Evolutionary conservation across 352 stramenopile genomes (phyloP), one percentile per base, ranked within the genome.

Genomic region (Phytophthora colocasiae): DNA sequence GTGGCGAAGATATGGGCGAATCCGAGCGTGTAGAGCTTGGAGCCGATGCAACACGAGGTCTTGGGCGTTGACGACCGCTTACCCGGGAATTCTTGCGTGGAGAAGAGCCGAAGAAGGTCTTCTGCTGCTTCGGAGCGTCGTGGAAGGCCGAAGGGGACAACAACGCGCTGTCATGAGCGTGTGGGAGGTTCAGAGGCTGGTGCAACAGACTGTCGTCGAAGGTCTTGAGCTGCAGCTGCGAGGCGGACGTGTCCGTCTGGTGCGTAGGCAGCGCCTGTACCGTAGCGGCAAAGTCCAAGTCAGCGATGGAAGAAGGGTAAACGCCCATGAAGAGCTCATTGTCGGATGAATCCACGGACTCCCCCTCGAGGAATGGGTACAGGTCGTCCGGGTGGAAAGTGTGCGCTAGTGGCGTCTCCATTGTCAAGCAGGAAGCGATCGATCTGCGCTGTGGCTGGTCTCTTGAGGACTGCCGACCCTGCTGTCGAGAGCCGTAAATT

Each of bases 261-360:
- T 73, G 75, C 38, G 70, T 63, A 22, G 77, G 75, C 27, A 83
- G 70, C 34, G 75, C 78, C 38, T 85, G 75, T 34, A 91, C 74
- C 4, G 83, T 87, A 3, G 83, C 66, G 32, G 73, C 70, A 38
- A 91, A 88, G 77, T 91, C 82, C 54, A 91, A 75, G 65, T 91
- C 82, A 24, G 75, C 73, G 47, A 90, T 72, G 53, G 80, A 78
- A 47, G 78, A 55, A 0, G 78, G 76, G 69, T 89, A 89, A 29
- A 85, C 77, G 55, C 82, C 74, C 71, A 89, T 67, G 67, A 71
- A 71, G 63, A 91, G 72, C 57, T 88, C 73, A 54, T 86, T 66
- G 50, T 87, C 80, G 15, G 79, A 63, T 26, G 76, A 86, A 27
- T 50, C 57, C 7, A 51, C 58, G 26, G 66, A 55, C 14, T 79